phyloP scores from a whole-genome alignment of 2,329 filamentous ascomycete species.

The Aspergillus sp. region DNA sequence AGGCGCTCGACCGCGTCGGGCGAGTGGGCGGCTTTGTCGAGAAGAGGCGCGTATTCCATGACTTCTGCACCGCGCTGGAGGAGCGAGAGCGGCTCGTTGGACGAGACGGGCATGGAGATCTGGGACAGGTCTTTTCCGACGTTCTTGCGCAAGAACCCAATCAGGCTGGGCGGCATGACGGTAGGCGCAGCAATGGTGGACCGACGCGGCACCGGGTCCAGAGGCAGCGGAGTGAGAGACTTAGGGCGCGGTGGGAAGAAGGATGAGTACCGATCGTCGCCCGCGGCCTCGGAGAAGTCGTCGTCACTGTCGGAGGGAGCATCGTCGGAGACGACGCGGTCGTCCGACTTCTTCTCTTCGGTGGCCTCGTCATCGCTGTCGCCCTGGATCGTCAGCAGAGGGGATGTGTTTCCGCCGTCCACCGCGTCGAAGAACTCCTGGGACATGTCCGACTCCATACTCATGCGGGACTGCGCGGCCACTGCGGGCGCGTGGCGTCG shows the following conservation, averaged over 20 bases:
- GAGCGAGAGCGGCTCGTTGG: conserved; percentile 87
- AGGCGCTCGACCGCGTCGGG: conserved; percentile 67
- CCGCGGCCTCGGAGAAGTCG: conserved; percentile 47
- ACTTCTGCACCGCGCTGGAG: conserved; percentile 88
- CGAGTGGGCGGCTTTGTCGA: conserved; percentile 67
- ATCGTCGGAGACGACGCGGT: conserved; percentile 53
- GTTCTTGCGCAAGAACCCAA: conserved; percentile 93
- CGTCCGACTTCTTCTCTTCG: conserved; percentile 32
- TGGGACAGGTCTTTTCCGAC: conserved; percentile 96
- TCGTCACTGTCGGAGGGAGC: conserved; percentile 65
- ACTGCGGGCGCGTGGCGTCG: conserved; percentile 61
- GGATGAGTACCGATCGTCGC: conserved; percentile 38
- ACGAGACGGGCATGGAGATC: conserved; percentile 95
- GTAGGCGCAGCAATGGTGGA: conserved; percentile 70
- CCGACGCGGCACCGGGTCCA: conserved; percentile 66
- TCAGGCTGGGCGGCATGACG: conserved; percentile 81
- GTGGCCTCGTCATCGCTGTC: conserved; percentile 68
- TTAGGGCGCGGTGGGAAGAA: conserved; percentile 77
- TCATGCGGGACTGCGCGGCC: conserved; percentile 59
- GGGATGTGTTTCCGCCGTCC: conserved; percentile 60
- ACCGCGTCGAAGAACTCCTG: conserved; percentile 96
- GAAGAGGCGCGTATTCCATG: conserved; percentile 81
- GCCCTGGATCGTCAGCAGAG: conserved; percentile 72
- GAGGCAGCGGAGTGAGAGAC: conserved; percentile 72
- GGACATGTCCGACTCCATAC: conserved; percentile 76